Conservation (phyloP, 2,329 filamentous ascomycete species). For the Pseudopyrenochaeta lycopersici region DNA sequence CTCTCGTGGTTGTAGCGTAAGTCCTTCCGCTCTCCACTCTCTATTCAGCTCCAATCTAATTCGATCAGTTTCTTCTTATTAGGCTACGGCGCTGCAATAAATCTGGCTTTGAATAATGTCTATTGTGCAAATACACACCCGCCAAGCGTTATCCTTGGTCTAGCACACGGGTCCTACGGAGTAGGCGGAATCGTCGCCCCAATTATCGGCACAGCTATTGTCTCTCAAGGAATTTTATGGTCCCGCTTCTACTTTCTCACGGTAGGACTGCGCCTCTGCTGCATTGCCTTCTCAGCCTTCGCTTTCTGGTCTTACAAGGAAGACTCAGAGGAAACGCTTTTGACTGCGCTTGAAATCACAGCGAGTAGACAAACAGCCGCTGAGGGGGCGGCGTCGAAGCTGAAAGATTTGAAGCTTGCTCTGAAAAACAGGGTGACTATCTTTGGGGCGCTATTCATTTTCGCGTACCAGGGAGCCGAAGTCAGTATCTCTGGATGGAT, state of each 20-base stretch:
- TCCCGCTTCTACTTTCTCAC: constrained; percentile 76
- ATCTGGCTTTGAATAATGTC: constrained; percentile 65
- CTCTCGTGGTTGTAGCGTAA: constrained; percentile 65
- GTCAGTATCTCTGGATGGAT: constrained; percentile 88
- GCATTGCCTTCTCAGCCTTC: constrained; percentile 69
- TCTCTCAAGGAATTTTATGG: constrained; percentile 70
- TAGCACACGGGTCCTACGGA: constrained; percentile 71
- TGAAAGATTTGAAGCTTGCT: constrained; percentile 60
- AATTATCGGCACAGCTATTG: constrained; percentile 77
- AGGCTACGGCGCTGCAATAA: constrained; percentile 61
- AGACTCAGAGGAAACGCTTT: constrained; percentile 60
- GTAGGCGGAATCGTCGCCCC: constrained; percentile 67
- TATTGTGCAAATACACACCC: constrained; percentile 64
- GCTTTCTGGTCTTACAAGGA: constrained; percentile 75
- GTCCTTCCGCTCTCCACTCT: constrained; percentile 6
- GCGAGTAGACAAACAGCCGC: constrained; percentile 50
- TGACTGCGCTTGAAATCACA: constrained; percentile 55
- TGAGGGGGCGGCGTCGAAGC: constrained; percentile 53
- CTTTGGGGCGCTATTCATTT: constrained; percentile 82
- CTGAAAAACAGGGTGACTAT: constrained; percentile 68
- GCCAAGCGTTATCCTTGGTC: constrained; percentile 63
- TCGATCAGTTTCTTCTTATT: constrained; percentile 70
- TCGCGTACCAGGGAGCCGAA: constrained; percentile 85
- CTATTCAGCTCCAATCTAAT: constrained; percentile 14
- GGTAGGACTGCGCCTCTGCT: constrained; percentile 66